Conservation (phyloP, 371 early-diverging fungal species). For the Mucor plumbeus region DNA sequence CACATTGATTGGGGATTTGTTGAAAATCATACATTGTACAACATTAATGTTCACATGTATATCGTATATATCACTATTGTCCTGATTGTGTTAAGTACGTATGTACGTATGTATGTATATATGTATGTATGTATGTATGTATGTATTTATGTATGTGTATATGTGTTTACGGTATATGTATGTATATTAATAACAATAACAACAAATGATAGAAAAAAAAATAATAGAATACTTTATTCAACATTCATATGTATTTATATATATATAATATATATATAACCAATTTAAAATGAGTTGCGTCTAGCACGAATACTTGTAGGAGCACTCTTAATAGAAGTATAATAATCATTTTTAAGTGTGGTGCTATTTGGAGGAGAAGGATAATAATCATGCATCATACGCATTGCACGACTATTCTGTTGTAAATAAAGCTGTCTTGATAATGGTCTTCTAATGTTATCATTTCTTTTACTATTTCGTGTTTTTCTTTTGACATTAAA, state of each 20-base stretch:
- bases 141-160: too few species aligned
- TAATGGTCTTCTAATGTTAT: background rate
- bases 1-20: background rate
- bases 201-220: background rate
- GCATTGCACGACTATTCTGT: background rate
- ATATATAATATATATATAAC: background rate
- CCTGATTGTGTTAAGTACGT: background rate
- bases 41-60: background rate
- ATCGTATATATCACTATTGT: background rate
- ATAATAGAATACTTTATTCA: too few species aligned
- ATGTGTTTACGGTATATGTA: too few species aligned
- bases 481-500: background rate
- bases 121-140: background rate
- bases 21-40: constrained; percentile 1
- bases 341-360: background rate
- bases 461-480: background rate
- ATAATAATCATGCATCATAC: background rate
- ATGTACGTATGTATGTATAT: background rate
- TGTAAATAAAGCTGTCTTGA: constrained; percentile 7
- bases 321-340: background rate
- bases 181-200: background rate
- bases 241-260: too few species aligned
- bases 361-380: background rate
- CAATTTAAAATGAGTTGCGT: constrained; percentile 13
- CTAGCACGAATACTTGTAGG: background rate